phyloP scores from a whole-genome alignment of 2,329 filamentous ascomycete genomes.

The Ophiostoma sp. region DNA sequence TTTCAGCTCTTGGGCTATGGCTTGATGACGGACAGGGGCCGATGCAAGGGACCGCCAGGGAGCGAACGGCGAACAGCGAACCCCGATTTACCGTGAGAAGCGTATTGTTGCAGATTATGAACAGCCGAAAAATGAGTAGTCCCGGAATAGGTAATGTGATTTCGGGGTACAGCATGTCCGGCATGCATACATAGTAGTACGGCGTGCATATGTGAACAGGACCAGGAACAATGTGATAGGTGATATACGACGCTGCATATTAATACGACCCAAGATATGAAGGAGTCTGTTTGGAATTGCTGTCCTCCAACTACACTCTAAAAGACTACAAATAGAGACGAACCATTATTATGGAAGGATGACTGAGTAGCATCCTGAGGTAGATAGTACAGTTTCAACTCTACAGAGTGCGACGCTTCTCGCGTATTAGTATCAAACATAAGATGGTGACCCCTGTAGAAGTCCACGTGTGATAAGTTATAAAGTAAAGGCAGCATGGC shows the following conservation, averaged over 20 bases:
- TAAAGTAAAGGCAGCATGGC: not conserved
- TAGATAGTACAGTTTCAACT: not conserved
- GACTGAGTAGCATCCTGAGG: slow-evolving; percentile 6
- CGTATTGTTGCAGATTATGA: not conserved
- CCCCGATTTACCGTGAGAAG: not conserved
- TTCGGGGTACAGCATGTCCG: not conserved
- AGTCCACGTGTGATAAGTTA: slow-evolving; percentile 4
- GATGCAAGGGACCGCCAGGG: not conserved
- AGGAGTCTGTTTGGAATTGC: not conserved
- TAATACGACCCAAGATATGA: not conserved
- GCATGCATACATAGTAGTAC: not conserved
- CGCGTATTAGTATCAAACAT: not conserved
- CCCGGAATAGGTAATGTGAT: not conserved
- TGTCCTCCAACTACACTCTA: not conserved
- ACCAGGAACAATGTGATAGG: slow-evolving; percentile 1
- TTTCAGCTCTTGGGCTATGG: not conserved
- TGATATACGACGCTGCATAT: slow-evolving; percentile 10
- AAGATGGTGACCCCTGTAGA: not conserved
- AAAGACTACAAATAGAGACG: not conserved
- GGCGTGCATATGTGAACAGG: not conserved
- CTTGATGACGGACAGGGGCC: not conserved
- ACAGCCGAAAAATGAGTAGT: not conserved
- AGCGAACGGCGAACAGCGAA: not conserved
- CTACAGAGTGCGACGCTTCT: not conserved
- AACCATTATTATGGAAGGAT: not conserved